Base-by-base conservation (phyloP, 768 basidiomycete genomes). In the Serendipita sp. region DNA sequence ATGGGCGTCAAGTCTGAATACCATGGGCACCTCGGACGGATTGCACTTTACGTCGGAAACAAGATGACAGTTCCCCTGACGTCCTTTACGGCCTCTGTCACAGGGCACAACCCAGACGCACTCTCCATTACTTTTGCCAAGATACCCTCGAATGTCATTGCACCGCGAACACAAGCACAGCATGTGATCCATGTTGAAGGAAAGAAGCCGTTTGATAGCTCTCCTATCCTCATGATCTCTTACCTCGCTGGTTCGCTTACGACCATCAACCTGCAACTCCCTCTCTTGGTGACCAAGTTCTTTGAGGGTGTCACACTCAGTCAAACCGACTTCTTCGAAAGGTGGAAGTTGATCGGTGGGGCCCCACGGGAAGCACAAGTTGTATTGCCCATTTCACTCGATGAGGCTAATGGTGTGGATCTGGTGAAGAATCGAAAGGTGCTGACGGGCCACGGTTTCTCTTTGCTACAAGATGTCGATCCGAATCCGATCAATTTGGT, bases 331-430 rank as follows among this genome's bases (percentile, higher is more conserved):
- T 99, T 98, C 80, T 99, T 98, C 75, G 94, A 97, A 74, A 79
- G 96, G 63, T 99, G 96, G 96, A 94, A 92, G 74, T 76, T 96
- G 69, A 98, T 98, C 63, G 96, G 96, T 4, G 96, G 96, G 0
- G 79, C 92, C 11, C 96, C 96, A 34, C 82, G 94, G 60, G 96
- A 99, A 76, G 83, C 88, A 32, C 96, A 99, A 73, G 73, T 75
- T 54, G 80, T 99, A 64, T 96, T 96, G 74, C 86, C 92, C 0
- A 85, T 98, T 66, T 72, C 76, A 37, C 76, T 96, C 28, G 83
- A 82, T 48, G 76, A 76, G 15, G 72, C 76, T 7, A 90, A 89
- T 8, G 83, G 88, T 66, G 77, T 97, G 47, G 89, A 98, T 72
- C 69, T 86, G 8, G 78, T 77, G 11, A 86, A 81, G 71, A 80